Evolutionary conservation across 345 rosid genomes (phyloP).

Genomic region (Brassica rapa): DNA sequence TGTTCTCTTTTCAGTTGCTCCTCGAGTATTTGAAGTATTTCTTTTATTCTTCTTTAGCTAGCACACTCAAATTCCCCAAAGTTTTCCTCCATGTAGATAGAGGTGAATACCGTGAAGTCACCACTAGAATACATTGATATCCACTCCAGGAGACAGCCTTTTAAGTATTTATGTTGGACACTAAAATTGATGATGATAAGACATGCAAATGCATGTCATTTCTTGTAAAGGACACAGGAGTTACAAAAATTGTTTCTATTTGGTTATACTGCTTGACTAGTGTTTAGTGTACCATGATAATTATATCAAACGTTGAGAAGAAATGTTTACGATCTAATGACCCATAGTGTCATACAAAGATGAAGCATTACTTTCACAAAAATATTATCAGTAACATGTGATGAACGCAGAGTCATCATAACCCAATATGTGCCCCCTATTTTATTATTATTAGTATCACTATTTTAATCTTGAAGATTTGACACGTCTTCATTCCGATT

Average conservation of each 20-base stretch:
- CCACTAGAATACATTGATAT: neutral
- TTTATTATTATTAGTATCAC: conserved; percentile 7
- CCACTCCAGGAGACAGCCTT: neutral
- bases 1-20: conserved; percentile 18
- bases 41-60: conserved; percentile 21
- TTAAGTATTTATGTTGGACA: neutral
- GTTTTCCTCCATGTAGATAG: conserved; percentile 1
- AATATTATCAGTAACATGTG: conserved; percentile 34
- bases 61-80: conserved; percentile 9
- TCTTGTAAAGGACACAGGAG: neutral
- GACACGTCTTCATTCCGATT: conserved; percentile 34
- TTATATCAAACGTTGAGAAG: neutral
- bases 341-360: conserved; percentile 23
- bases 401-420: conserved; percentile 41
- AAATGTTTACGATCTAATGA: conserved; percentile 17
- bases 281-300: neutral
- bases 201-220: neutral
- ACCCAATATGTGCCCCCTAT: conserved; percentile 25
- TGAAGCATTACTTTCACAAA: conserved; percentile 15
- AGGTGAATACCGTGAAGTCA: neutral
- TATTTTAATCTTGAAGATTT: conserved; percentile 14
- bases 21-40: conserved; percentile 5
- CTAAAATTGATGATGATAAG: neutral
- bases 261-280: neutral
- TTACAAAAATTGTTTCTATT: neutral